phyloP scores from a whole-genome alignment of 495 filamentous ascomycete species.

The Aspergillus carlsbadensis region DNA sequence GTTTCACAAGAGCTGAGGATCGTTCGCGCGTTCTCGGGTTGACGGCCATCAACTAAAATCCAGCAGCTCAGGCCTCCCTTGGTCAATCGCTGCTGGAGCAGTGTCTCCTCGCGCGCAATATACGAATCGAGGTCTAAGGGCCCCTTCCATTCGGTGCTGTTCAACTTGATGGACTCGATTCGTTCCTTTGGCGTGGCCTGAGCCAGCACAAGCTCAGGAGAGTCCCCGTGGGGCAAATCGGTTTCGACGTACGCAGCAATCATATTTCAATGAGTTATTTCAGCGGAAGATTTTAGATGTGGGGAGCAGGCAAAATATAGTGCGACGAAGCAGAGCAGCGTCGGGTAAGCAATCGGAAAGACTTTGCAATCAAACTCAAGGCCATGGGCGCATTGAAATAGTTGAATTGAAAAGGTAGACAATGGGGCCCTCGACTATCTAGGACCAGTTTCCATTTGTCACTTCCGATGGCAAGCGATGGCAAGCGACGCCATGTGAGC shows the following conservation, averaged over 20 bases:
- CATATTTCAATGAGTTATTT: conserved; percentile 20
- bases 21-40: conserved; percentile 49
- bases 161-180: conserved; percentile 60
- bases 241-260: conserved; percentile 28
- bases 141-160: conserved; percentile 71
- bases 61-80: conserved; percentile 77
- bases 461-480: conserved; percentile 28
- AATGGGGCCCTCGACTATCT: neutral
- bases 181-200: conserved; percentile 68
- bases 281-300: neutral
- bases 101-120: conserved; percentile 71
- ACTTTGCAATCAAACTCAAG: neutral
- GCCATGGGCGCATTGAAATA: conserved; percentile 1
- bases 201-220: conserved; percentile 62
- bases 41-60: conserved; percentile 68
- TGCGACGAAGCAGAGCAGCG: neutral
- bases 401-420: neutral
- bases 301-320: neutral
- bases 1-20: conserved; percentile 83
- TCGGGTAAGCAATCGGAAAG: neutral
- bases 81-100: conserved; percentile 65
- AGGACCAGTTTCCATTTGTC: conserved; percentile 22
- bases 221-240: conserved; percentile 55
- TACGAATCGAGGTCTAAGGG: conserved; percentile 67
- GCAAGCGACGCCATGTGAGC: conserved; percentile 20